A percentile compares a stretch with the other conserved stretches of the same genome.
Conservation (phyloP, 148 eudicot genomes). For the Nepenthes gracilis region DNA sequence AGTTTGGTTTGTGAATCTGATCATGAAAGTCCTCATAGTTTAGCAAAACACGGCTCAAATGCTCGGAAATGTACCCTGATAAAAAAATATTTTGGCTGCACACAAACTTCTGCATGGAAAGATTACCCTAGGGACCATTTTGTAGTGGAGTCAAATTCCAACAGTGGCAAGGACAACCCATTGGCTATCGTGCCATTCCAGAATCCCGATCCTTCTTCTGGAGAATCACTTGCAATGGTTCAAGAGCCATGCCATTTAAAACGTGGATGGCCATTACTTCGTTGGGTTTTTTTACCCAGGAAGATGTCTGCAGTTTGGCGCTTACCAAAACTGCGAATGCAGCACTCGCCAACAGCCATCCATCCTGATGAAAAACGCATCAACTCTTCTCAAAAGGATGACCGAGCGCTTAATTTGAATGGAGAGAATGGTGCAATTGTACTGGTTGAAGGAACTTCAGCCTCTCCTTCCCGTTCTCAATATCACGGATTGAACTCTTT, state of each 20-base stretch:
- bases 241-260: slow-evolving; percentile 32
- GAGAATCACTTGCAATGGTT: slow-evolving; percentile 13
- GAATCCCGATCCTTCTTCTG: slow-evolving; percentile 27
- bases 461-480: slow-evolving; percentile 33
- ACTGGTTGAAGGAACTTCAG: slow-evolving; percentile 20
- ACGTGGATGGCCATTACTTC: slow-evolving; percentile 60
- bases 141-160: slow-evolving; percentile 16
- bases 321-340: slow-evolving; percentile 14
- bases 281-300: slow-evolving; percentile 23
- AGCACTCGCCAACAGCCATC: slow-evolving; percentile 20
- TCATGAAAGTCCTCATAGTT: slow-evolving; percentile 8
- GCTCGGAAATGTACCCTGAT: slow-evolving; percentile 33
- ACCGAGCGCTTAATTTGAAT: slow-evolving; percentile 11
- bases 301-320: slow-evolving; percentile 21
- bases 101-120: slow-evolving; percentile 23
- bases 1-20: slow-evolving; percentile 5
- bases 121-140: slow-evolving; percentile 21
- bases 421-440: slow-evolving; percentile 23
- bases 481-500: slow-evolving; percentile 16
- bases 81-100: slow-evolving; percentile 31
- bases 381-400: slow-evolving; percentile 16
- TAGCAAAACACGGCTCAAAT: slow-evolving; percentile 8
- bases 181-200: slow-evolving; percentile 60
- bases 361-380: slow-evolving; percentile 29
- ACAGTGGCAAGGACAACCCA: slow-evolving; percentile 26